Evolutionary conservation across 148 eudicot species (phyloP).

Genomic region (Salicornia ramosissima): DNA sequence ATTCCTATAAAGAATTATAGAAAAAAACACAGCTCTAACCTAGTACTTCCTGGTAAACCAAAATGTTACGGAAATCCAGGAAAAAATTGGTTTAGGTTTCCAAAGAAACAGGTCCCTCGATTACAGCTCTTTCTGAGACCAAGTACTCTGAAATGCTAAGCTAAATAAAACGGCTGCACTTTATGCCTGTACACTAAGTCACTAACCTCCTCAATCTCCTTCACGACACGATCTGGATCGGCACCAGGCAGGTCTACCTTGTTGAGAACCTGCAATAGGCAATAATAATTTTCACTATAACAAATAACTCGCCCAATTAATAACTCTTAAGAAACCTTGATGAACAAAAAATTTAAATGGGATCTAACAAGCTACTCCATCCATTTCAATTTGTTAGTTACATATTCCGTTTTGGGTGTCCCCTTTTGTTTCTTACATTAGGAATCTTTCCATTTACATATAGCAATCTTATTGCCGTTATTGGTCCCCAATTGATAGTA

Average conservation of each 20-base stretch:
- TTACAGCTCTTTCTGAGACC: background rate
- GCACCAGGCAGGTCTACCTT: constrained; percentile 98
- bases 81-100: background rate
- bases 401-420: too few relatives aligned
- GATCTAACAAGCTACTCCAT: too few relatives aligned
- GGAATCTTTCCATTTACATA: too few relatives aligned
- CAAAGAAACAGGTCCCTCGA: background rate
- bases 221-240: constrained; percentile 75
- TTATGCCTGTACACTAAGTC: constrained; percentile 46
- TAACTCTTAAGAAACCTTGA: background rate
- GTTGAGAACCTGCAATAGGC: constrained; percentile 74
- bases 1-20: too few relatives aligned
- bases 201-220: constrained; percentile 97
- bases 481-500: too few relatives aligned
- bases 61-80: background rate
- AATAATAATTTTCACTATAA: background rate
- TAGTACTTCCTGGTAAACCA: too few relatives aligned
- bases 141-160: background rate
- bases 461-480: too few relatives aligned
- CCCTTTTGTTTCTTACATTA: too few relatives aligned
- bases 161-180: background rate
- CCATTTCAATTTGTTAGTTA: too few relatives aligned
- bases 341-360: background rate
- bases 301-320: background rate
- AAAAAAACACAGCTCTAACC: too few relatives aligned